phyloP scores from a whole-genome alignment of 2,329 filamentous ascomycete species.

The Ophiostoma montium region DNA sequence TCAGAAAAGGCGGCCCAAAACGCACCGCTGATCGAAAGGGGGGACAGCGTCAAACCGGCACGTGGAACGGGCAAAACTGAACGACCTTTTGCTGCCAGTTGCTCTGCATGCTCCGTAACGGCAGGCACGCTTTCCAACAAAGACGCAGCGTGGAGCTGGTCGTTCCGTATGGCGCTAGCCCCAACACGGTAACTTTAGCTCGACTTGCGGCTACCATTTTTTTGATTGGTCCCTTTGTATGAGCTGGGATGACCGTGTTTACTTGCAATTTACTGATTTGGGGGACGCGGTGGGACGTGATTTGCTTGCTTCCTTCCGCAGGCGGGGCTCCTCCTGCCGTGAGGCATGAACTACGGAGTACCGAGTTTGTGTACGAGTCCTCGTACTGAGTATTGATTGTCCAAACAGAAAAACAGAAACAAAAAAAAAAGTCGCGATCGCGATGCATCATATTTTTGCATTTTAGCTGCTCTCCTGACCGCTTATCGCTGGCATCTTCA shows the following conservation, averaged over 20 bases:
- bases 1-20: background rate
- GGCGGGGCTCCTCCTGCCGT: background rate
- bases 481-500: no score
- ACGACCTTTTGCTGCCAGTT: background rate
- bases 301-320: constrained; percentile 1
- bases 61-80: background rate
- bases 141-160: background rate
- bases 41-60: background rate
- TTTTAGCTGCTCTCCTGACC: no score
- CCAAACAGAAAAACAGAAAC: no score
- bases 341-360: no score
- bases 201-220: background rate
- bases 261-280: constrained; percentile 4
- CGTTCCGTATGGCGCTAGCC: background rate
- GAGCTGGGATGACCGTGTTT: background rate
- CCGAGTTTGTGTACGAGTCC: no score
- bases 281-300: background rate
- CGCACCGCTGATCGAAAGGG: background rate
- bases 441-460: no score
- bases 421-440: background rate
- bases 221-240: background rate
- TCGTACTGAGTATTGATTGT: background rate
- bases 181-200: background rate
- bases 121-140: background rate
- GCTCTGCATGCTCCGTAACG: background rate